A percentile compares a stretch with the other conserved stretches of the same genome.
phyloP scores from a whole-genome alignment of 2,329 filamentous ascomycete species.

The Cryphonectria parasitica region DNA sequence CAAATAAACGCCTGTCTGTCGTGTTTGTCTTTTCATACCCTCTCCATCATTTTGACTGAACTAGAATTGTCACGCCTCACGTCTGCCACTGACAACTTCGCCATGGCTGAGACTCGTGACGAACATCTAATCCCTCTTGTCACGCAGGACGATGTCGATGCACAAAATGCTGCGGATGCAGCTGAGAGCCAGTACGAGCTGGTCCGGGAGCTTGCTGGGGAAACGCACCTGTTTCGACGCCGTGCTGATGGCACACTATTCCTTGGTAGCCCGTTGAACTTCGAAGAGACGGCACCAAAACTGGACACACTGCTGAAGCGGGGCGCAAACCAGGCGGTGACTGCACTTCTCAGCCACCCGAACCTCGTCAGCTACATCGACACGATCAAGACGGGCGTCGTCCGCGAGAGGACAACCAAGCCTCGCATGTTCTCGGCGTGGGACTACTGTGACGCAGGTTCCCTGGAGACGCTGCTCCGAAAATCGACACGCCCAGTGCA shows the following conservation, averaged over 20 bases:
- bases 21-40: neutral
- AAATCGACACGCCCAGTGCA: slow-evolving; percentile 33
- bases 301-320: slow-evolving; percentile 35
- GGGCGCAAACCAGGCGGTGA: slow-evolving; percentile 38
- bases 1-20: neutral
- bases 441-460: slow-evolving; percentile 58
- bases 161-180: neutral
- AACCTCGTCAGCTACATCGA: slow-evolving; percentile 51
- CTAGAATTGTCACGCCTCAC: neutral
- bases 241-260: slow-evolving; percentile 39
- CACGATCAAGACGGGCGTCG: slow-evolving; percentile 33
- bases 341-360: slow-evolving; percentile 51
- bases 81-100: neutral
- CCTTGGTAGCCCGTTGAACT: slow-evolving; percentile 38
- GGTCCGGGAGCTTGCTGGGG: slow-evolving; percentile 31
- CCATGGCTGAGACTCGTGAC: neutral
- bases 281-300: slow-evolving; percentile 21
- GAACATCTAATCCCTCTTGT: slow-evolving; percentile 6
- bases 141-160: slow-evolving; percentile 11
- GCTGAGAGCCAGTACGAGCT: slow-evolving; percentile 8
- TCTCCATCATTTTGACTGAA: neutral
- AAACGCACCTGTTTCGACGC: slow-evolving; percentile 40
- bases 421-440: slow-evolving; percentile 40
- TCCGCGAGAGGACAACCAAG: slow-evolving; percentile 27
- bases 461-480: slow-evolving; percentile 45